Percentiles rank a stretch among this genome's conserved stretches.
These are phyloP conservation scores for Cryptococcus jaspeensis DNA, from an alignment of 1,284 basidiomycete genomes.

Conservation along the genomic window DNA sequence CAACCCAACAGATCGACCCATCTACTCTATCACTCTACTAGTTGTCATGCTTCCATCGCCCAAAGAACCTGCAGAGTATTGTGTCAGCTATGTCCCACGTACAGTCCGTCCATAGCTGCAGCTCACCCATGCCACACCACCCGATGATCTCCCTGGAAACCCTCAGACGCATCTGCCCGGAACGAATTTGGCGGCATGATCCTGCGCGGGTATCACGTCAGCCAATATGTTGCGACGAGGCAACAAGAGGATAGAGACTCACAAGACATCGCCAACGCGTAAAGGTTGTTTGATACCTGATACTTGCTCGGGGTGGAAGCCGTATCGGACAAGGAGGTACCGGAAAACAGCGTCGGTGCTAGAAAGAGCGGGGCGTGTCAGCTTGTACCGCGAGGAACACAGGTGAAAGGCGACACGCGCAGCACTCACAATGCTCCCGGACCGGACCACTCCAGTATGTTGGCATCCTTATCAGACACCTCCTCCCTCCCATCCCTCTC, in stretches of 20 bases:
- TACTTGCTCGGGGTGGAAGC: constrained; percentile 21
- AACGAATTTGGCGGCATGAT: constrained; percentile 28
- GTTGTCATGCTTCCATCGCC: constrained; percentile 14
- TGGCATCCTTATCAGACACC: constrained; percentile 2
- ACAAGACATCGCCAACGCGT: constrained; percentile 30
- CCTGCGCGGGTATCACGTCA: constrained; percentile 4
- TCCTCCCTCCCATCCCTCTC: neutral
- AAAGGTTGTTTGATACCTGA: constrained; percentile 16
- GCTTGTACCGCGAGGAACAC: neutral
- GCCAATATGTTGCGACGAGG: neutral
- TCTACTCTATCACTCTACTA: too few relatives aligned
- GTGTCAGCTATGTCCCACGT: neutral
- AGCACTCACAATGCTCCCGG: constrained; percentile 30
- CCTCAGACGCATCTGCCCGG: constrained; percentile 28
- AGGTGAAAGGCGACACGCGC: neutral
- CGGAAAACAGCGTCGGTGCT: constrained; percentile 24
- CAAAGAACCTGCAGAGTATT: constrained; percentile 12
- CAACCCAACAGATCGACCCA: too few relatives aligned
- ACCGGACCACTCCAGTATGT: constrained; percentile 29
- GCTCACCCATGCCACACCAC: constrained; percentile 35
- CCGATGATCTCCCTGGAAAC: constrained; percentile 22
- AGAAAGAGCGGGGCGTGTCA: neutral
- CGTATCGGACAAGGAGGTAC: constrained; percentile 32
- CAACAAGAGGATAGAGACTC: constrained; percentile 1
- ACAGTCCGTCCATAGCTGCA: neutral